Percentiles rank a stretch among this genome's conserved stretches.
Conservation (phyloP, 352 stramenopile species). For the Peronospora farinosa region DNA sequence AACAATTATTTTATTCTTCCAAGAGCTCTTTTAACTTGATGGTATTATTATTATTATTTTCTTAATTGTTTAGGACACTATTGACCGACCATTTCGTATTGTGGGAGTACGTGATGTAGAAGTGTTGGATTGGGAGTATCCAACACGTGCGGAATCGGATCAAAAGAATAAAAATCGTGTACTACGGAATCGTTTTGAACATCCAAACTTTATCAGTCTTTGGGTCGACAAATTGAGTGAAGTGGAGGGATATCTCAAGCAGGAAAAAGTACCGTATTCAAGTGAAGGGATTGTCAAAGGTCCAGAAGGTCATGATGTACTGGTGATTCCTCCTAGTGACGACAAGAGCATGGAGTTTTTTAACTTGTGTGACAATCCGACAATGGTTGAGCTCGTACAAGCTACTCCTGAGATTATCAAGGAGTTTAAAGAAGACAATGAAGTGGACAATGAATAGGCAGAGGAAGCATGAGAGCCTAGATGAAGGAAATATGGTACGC, state of each 20-base stretch:
- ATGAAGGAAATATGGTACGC: neutral
- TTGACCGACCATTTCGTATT: constrained; percentile 57
- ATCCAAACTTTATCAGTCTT: constrained; percentile 82
- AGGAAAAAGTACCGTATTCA: constrained; percentile 51
- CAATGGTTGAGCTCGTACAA: constrained; percentile 79
- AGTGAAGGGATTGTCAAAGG: constrained; percentile 53
- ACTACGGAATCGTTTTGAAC: constrained; percentile 68
- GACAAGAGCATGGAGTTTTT: constrained; percentile 70
- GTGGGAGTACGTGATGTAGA: constrained; percentile 77
- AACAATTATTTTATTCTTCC: neutral
- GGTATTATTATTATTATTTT: constrained; percentile 1
- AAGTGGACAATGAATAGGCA: constrained; percentile 26
- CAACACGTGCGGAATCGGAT: constrained; percentile 57
- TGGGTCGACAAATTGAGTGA: constrained; percentile 72
- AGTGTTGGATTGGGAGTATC: constrained; percentile 71
- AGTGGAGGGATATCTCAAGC: constrained; percentile 60
- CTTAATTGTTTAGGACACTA: constrained; percentile 43
- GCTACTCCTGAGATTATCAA: constrained; percentile 69
- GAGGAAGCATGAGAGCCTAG: neutral
- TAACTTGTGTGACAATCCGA: constrained; percentile 76
- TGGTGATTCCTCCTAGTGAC: constrained; percentile 61
- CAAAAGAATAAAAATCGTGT: constrained; percentile 52
- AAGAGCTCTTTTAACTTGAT: constrained; percentile 7
- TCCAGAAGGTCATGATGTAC: constrained; percentile 57
- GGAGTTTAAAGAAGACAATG: constrained; percentile 54